These are phyloP conservation scores for Pezicula neosporulosa DNA, from an alignment of 2,329 filamentous ascomycete genomes.

Conservation along the genomic window DNA sequence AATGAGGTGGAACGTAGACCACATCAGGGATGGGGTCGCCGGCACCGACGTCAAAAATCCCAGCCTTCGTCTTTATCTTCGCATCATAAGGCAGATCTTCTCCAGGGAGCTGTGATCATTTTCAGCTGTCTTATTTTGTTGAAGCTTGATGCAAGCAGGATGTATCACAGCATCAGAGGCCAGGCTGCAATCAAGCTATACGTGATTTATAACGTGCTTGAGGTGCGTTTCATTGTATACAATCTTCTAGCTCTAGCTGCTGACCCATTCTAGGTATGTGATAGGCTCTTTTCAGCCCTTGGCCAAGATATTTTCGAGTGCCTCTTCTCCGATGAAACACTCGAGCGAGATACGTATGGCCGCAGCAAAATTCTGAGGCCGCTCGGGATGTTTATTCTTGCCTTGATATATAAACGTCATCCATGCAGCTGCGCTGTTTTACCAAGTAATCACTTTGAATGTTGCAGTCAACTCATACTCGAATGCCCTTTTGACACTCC, in stretches of 20 bases:
- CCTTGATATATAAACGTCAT: slow-evolving; percentile 86
- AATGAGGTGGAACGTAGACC: slow-evolving; percentile 20
- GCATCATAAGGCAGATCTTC: slow-evolving; percentile 90
- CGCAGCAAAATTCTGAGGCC: slow-evolving; percentile 88
- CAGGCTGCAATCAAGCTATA: slow-evolving; percentile 98
- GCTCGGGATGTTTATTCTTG: slow-evolving; percentile 85
- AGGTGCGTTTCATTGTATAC: slow-evolving; percentile 44
- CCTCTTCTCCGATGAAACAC: slow-evolving; percentile 86
- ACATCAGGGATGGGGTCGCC: slow-evolving; percentile 25
- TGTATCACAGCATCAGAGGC: slow-evolving; percentile 96
- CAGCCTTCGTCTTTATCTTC: slow-evolving; percentile 80
- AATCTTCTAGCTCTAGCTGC: neutral
- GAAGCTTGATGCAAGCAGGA: slow-evolving; percentile 89
- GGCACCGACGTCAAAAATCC: slow-evolving; percentile 76
- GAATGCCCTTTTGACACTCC: slow-evolving; percentile 85
- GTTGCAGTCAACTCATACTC: slow-evolving; percentile 99
- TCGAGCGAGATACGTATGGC: slow-evolving; percentile 83
- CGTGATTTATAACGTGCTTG: slow-evolving; percentile 96
- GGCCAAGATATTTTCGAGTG: slow-evolving; percentile 97
- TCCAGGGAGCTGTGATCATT: slow-evolving; percentile 86
- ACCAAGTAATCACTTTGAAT: slow-evolving; percentile 96
- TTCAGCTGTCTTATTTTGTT: slow-evolving; percentile 82
- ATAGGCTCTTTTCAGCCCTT: slow-evolving; percentile 83
- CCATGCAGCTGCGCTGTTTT: slow-evolving; percentile 87
- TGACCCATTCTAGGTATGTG: slow-evolving; percentile 87